Conservation (phyloP, 345 rosid genomes). For the Geranium rotundifolium region DNA sequence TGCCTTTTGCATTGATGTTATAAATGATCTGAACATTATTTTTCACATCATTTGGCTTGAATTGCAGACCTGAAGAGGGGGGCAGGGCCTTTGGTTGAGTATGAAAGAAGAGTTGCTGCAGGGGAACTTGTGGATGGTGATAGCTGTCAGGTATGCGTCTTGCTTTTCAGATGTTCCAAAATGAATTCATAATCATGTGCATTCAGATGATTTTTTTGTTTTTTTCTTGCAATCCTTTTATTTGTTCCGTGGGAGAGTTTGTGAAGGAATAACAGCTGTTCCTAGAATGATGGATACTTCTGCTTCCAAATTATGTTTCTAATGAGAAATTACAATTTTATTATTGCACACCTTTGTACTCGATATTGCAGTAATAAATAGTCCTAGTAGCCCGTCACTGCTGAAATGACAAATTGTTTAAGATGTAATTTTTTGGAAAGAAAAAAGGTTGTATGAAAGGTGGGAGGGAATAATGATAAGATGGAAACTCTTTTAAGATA, state of each 20-base stretch:
- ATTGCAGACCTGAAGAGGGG: constrained; percentile 40
- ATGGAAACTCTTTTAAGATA: neutral
- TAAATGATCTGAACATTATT: neutral
- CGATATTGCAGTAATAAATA: no score
- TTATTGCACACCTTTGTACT: no score
- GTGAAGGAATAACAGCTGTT: neutral
- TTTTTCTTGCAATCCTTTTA: neutral
- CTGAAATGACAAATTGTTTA: no score
- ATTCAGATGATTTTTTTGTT: neutral
- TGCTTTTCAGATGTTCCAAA: neutral
- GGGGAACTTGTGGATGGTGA: constrained; percentile 91
- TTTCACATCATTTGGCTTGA: constrained; percentile 8
- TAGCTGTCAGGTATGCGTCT: constrained; percentile 51
- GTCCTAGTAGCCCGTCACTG: no score
- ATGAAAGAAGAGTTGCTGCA: constrained; percentile 59
- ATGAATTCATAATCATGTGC: neutral
- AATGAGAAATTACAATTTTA: no score
- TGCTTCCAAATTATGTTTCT: no score
- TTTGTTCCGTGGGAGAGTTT: neutral
- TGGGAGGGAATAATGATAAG: no score
- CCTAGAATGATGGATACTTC: no score
- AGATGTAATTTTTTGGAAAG: no score
- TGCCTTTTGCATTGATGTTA: neutral
- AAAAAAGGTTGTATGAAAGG: no score
- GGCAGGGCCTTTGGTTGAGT: constrained; percentile 87